Evolutionary conservation across 345 rosid genomes (phyloP), one percentile per base, ranked within the genome.

Genomic region (Salix exigua): DNA sequence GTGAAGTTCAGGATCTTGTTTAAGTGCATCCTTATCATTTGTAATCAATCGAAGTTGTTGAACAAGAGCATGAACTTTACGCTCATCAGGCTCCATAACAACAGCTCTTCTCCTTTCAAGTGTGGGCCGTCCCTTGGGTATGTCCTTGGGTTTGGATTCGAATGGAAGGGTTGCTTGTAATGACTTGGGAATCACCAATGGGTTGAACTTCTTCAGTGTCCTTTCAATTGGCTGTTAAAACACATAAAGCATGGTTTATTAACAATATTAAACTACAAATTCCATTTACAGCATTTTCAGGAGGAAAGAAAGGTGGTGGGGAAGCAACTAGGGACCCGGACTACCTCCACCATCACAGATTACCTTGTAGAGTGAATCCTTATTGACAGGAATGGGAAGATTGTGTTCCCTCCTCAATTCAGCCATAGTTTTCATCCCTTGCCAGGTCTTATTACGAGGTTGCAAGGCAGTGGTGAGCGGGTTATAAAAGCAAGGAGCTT

Each of bases 341-440:
- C n/a, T n/a, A n/a, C 17, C 0, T 11, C 78, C 62, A 10, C 35
- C 3, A 70, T 38, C 60, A 55, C 50, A 65, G 68, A 81, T 80
- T 83, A 92, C 98, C 96, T 91, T 92, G 91, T 93, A 96, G 28
- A 87, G 83, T 2, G 97, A 92, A 80, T 96, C 98, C 87, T 88
- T 93, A 79, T 91, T 93, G 65, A 91, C 88, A 25, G 97, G 97
- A 82, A 92, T 48, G 31, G 95, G 84, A 78, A 92, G 79, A 81
- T 85, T 83, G 26, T 86, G 76, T 73, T 95, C 97, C 69, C 89
- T 91, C 80, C 94, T 89, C 83, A 93, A 88, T 81, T 95, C 88
- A 2, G 93, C 88, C 21, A 95, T 75, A 31, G 98, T 89, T 89
- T 90, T 95, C 99, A 95, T 95, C 65, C 99, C 98, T 81, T 82